These are phyloP conservation scores for Saccharum hybrid DNA, from an alignment of 202 grass and related monocot species.

Conservation along the genomic window DNA sequence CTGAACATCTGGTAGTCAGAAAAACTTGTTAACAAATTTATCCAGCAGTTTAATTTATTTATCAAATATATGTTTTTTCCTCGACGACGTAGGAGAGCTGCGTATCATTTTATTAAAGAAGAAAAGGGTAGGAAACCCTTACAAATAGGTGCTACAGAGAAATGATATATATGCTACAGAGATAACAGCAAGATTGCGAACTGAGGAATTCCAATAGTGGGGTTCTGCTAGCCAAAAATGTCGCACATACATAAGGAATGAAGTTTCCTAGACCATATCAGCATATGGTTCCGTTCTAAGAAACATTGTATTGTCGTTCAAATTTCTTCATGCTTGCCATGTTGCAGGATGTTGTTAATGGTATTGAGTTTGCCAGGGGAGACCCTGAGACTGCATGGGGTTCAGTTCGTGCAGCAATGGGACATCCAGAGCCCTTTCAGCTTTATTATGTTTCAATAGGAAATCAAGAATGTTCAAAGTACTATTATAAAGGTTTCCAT, in stretches of 20 bases:
- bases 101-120: background rate
- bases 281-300: background rate
- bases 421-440: slow-evolving; percentile 85
- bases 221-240: slow-evolving; percentile 10
- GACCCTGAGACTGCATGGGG: slow-evolving; percentile 71
- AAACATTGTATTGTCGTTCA: background rate
- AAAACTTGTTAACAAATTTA: background rate
- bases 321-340: slow-evolving; percentile 29
- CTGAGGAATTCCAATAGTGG: slow-evolving; percentile 11
- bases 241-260: background rate
- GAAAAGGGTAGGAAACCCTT: background rate
- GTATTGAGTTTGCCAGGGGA: slow-evolving; percentile 93
- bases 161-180: too few species aligned
- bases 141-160: background rate
- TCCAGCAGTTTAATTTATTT: slow-evolving; percentile 29
- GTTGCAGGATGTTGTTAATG: slow-evolving; percentile 79
- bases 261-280: slow-evolving; percentile 20
- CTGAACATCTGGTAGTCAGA: slow-evolving; percentile 5
- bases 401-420: slow-evolving; percentile 84
- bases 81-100: background rate
- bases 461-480: slow-evolving; percentile 84
- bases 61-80: background rate
- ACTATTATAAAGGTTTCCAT: slow-evolving; percentile 75
- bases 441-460: slow-evolving; percentile 83
- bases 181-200: background rate